Percentiles rank a stretch among this genome's conserved stretches.
Conservation (phyloP, 345 rosid genomes). For the Corchorus olitorius region DNA sequence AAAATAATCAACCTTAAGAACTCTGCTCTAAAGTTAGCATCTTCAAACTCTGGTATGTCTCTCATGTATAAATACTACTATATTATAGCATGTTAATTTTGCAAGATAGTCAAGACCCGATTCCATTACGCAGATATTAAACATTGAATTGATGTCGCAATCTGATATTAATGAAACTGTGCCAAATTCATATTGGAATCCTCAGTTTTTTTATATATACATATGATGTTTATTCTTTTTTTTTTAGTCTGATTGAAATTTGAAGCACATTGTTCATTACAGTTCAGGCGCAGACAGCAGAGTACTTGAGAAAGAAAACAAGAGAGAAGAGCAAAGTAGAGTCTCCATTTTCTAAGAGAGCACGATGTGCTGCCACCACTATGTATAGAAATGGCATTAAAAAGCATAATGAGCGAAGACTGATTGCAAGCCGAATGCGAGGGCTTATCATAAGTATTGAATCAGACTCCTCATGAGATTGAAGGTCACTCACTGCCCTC, state of each 20-base stretch:
- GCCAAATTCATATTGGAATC: too few species aligned
- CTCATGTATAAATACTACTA: not conserved
- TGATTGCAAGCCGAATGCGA: slow-evolving; percentile 35
- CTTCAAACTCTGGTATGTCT: slow-evolving; percentile 64
- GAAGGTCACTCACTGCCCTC: not conserved
- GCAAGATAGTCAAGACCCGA: too few species aligned
- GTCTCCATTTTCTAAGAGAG: slow-evolving; percentile 27
- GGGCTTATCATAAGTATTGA: not conserved
- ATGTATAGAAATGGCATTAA: slow-evolving; percentile 69
- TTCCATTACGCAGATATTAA: too few species aligned
- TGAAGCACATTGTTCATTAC: slow-evolving; percentile 15
- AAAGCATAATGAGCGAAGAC: slow-evolving; percentile 52
- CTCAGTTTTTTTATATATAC: too few species aligned
- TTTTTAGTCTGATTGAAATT: not conserved
- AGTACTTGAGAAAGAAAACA: slow-evolving; percentile 57
- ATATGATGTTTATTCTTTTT: not conserved
- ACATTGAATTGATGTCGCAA: too few species aligned
- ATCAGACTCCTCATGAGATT: slow-evolving; percentile 1
- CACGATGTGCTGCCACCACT: slow-evolving; percentile 43
- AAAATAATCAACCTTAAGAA: slow-evolving; percentile 52
- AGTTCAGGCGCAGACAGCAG: slow-evolving; percentile 74
- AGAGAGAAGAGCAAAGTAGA: slow-evolving; percentile 34
- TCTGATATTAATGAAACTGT: too few species aligned
- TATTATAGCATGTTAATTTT: too few species aligned
- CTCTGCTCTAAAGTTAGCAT: slow-evolving; percentile 41